Evolutionary conservation across 2,329 filamentous ascomycete genomes (phyloP), one percentile per base, ranked within the genome.

Genomic region (Xylaria digitata): DNA sequence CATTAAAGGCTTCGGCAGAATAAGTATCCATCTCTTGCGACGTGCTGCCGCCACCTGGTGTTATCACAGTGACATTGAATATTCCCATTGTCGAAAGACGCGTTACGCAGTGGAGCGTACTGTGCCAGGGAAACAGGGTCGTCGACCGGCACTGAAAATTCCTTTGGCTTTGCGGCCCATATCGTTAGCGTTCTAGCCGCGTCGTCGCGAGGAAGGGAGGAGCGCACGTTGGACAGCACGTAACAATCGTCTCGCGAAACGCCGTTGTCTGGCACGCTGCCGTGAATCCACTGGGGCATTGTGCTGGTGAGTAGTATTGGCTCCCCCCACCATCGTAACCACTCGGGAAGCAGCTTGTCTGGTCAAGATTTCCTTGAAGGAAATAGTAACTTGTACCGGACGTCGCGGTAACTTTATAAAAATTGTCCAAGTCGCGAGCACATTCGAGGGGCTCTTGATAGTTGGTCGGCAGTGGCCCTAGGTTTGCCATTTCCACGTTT

Each of bases 161-260:
- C 26, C 26, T 26, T 26, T 26, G 26, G 26, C 26, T 26, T 26
- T 5, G 26, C 26, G 26, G 26, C 26, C 26, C 26, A 5, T 26
- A 26, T 26, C 26, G 5, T 26, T 26, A 26, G 26, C 26, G 26
- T 26, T 3, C 26, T 26, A 26, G 26, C 26, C 26, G 26, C 5
- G 5, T 26, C 26, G 26, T 26, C 5, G 26, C 5, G 26, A 26
- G 26, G 26, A 26, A 26, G 26, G 7, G 13, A 40, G 23, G 34
- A 17, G 42, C 52, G 15, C 21, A 54, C 52, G 52, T 54, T 9
- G 52, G 52, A 42, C 52, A 54, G 11, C 52, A 54, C 23, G 9
- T 42, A 21, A 9, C 19, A 11, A 54, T 42, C 1, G 34, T 54
- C 32, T 54, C 52, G 26, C 26, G 26, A 26, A 26, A 26, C 5